A percentile compares a stretch with the other conserved stretches of the same genome.
phyloP scores from a whole-genome alignment of 768 basidiomycete genomes.

The Boletellus ananiceps region DNA sequence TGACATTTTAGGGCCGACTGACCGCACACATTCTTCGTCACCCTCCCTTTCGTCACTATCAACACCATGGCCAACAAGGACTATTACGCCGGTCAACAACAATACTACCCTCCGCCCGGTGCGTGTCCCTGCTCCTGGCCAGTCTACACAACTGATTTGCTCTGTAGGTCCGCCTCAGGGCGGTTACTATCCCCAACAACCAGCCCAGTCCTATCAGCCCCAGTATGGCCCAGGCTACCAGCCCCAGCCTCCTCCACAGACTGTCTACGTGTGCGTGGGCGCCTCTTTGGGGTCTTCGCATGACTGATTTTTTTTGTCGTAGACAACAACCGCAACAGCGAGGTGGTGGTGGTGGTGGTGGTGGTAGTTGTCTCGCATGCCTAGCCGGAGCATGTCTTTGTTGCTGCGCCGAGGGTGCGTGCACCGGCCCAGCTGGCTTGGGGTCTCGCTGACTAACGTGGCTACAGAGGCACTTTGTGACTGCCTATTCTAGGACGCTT shows the following conservation, averaged over 20 bases:
- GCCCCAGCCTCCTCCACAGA: conserved; percentile 72
- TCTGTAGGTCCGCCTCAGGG: conserved; percentile 53
- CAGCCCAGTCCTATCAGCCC: conserved; percentile 63
- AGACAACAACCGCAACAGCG: conserved; percentile 41
- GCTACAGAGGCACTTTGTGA: conserved; percentile 62
- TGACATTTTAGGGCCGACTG: conserved; percentile 23
- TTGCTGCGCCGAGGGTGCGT: conserved; percentile 49
- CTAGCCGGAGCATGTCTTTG: conserved; percentile 44
- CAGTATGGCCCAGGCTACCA: conserved; percentile 41
- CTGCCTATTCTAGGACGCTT: conserved; percentile 48
- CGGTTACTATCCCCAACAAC: conserved; percentile 72
- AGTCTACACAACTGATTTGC: conserved; percentile 28
- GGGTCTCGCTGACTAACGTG: conserved; percentile 24
- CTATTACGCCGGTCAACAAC: conserved; percentile 56
- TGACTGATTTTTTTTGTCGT: conserved; percentile 3
- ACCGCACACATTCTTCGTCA: conserved; percentile 7
- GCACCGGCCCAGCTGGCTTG: conserved; percentile 9
- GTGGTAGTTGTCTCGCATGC: conserved; percentile 42
- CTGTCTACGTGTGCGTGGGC: conserved; percentile 68
- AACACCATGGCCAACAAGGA: conserved; percentile 66
- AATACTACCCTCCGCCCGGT: conserved; percentile 58
- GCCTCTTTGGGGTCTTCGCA: neutral
- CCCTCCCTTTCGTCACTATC: conserved; percentile 14
- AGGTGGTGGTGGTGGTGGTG: conserved; percentile 29
- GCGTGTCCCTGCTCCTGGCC: conserved; percentile 7